These are phyloP conservation scores for Cenchrus purpureus DNA, from an alignment of 176 grass and related monocot species.

Conservation along the genomic window DNA sequence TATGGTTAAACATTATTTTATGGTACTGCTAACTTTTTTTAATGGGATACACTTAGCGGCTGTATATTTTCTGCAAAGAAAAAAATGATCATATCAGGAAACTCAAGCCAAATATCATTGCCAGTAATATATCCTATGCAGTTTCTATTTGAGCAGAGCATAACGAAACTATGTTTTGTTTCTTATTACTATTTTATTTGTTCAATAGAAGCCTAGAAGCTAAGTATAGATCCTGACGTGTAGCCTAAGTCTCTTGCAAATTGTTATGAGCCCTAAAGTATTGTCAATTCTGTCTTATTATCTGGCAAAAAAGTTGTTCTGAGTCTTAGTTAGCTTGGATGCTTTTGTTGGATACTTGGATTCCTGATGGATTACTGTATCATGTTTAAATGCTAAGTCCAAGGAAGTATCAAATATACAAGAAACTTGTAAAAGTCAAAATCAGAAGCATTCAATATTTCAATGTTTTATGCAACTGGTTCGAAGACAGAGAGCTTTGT, in stretches of 20 bases:
- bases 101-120: background rate
- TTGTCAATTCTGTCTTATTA: background rate
- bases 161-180: background rate
- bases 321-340: background rate
- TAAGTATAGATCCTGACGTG: constrained; percentile 11
- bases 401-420: background rate
- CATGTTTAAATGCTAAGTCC: constrained; percentile 5
- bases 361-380: background rate
- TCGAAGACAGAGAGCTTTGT: too few species aligned
- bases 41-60: background rate
- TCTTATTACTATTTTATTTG: background rate
- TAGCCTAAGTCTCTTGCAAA: background rate
- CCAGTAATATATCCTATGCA: background rate
- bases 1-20: background rate
- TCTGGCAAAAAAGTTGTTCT: background rate
- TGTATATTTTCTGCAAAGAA: background rate
- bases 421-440: background rate
- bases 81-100: constrained; percentile 1
- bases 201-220: background rate
- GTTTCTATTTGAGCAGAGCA: background rate
- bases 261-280: background rate
- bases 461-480: too few species aligned
- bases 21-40: background rate
- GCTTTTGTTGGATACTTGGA: background rate
- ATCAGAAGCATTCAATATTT: background rate